Percentiles rank a stretch among this genome's conserved stretches.
phyloP scores from a whole-genome alignment of 345 rosid species.

The Rhodamnia rubescens region DNA sequence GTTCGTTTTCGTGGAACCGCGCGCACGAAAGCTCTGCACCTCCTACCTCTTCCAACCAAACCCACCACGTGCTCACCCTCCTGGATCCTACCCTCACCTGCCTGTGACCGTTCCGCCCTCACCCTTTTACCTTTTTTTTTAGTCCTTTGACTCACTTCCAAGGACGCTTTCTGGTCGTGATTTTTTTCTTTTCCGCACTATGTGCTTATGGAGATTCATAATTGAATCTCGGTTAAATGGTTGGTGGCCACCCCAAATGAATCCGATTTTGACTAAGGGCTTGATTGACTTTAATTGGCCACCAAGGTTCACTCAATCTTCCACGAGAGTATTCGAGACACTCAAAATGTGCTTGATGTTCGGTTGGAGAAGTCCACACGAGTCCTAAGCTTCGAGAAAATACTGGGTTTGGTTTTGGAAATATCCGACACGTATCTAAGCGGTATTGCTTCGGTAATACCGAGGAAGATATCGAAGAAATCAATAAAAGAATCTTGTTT shows the following conservation, averaged over 20 bases:
- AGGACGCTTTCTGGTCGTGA: not conserved
- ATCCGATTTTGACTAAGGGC: fast-evolving
- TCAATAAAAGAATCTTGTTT: not conserved
- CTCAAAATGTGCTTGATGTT: not conserved
- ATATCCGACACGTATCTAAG: fast-evolving
- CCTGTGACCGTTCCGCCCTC: not conserved
- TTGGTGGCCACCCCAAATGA: not conserved
- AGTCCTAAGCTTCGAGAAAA: not conserved
- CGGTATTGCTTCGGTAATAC: not conserved
- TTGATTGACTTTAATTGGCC: not conserved
- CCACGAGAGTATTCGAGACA: not conserved
- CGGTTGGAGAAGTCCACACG: not conserved
- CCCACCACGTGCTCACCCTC: not conserved
- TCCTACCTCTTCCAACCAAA: not conserved
- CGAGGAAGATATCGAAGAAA: not conserved
- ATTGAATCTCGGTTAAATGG: not conserved
- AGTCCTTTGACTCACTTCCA: not conserved
- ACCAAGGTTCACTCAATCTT: not conserved
- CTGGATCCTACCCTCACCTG: not conserved
- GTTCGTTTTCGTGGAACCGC: not conserved
- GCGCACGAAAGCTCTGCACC: not conserved
- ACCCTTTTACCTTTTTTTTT: too few relatives aligned
- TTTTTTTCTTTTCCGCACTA: not conserved
- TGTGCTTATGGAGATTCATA: not conserved
- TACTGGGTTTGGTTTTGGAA: not conserved